A percentile compares a stretch with the other conserved stretches of the same genome.
Conservation (phyloP, 1,284 basidiomycete genomes). For the Fomitopsis betulina region DNA sequence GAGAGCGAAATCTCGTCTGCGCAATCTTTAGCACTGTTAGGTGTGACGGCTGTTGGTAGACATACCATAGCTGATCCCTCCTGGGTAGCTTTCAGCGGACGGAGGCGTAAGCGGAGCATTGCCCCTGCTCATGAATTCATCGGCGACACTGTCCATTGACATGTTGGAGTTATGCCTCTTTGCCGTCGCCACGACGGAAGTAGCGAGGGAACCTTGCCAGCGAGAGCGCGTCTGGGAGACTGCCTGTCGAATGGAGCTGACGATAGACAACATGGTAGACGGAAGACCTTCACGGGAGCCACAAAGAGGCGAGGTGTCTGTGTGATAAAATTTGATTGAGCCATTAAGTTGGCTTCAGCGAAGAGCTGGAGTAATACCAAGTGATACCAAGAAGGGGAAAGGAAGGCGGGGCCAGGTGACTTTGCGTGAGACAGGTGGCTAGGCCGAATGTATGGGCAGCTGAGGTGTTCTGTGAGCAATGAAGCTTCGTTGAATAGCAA, state of each 20-base stretch:
- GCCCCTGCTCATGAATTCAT: neutral
- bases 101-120: neutral
- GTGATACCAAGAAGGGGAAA: neutral
- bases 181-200: neutral
- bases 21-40: neutral
- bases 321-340: neutral
- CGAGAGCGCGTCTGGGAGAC: neutral
- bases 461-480: neutral
- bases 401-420: slow-evolving; percentile 6
- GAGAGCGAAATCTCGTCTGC: slow-evolving; percentile 1
- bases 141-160: neutral
- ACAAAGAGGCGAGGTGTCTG: neutral
- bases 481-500: neutral
- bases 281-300: neutral
- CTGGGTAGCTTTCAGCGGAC: neutral
- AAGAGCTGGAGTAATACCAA: neutral
- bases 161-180: neutral
- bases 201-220: neutral
- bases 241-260: neutral
- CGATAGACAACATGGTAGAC: neutral
- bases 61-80: neutral
- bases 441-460: neutral
- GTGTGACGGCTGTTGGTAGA: neutral
- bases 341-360: neutral
- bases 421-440: neutral